These are phyloP conservation scores for Leishmania gerbilli DNA, from an alignment of 208 protist species.

Conservation along the genomic window DNA sequence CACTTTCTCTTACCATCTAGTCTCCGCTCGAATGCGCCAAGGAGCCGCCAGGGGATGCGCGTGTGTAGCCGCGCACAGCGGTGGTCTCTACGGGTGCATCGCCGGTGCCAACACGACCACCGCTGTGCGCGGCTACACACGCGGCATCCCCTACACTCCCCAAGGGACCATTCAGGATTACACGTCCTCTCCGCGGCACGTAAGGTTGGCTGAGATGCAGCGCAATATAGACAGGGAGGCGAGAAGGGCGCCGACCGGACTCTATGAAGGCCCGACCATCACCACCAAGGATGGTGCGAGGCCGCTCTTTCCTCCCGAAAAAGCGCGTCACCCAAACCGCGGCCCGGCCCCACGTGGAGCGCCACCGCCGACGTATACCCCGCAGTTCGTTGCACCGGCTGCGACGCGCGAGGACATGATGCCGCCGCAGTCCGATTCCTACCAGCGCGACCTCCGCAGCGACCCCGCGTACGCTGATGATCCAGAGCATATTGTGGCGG, in stretches of 20 bases:
- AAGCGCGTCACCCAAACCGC: slow-evolving; percentile 12
- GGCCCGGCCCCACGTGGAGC: neutral
- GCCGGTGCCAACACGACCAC: too few species aligned
- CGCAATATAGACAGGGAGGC: slow-evolving; percentile 44
- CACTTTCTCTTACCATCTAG: neutral
- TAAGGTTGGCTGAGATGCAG: slow-evolving; percentile 53
- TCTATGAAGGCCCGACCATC: slow-evolving; percentile 62
- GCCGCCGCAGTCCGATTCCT: slow-evolving; percentile 25
- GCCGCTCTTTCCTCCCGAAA: slow-evolving; percentile 32
- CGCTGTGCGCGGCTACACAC: slow-evolving; percentile 29
- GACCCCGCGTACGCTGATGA: slow-evolving; percentile 45
- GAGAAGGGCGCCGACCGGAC: slow-evolving; percentile 37
- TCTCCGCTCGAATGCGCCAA: neutral
- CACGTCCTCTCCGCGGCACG: slow-evolving; percentile 57
- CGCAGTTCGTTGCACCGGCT: slow-evolving; percentile 9
- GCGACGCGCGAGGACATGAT: slow-evolving; percentile 12
- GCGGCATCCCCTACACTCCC: slow-evolving; percentile 66
- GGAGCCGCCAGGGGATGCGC: neutral
- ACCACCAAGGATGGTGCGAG: slow-evolving; percentile 38
- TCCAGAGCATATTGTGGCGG: slow-evolving; percentile 50
- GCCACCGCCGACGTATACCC: slow-evolving; percentile 4
- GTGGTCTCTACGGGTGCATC: neutral
- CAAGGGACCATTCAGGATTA: slow-evolving; percentile 73
- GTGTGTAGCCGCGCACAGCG: neutral
- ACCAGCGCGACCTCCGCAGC: slow-evolving; percentile 45